Evolutionary conservation across 805 yeast species (phyloP), one percentile per base, ranked within the genome.

Genomic region (Kazachstania psychrophila): DNA sequence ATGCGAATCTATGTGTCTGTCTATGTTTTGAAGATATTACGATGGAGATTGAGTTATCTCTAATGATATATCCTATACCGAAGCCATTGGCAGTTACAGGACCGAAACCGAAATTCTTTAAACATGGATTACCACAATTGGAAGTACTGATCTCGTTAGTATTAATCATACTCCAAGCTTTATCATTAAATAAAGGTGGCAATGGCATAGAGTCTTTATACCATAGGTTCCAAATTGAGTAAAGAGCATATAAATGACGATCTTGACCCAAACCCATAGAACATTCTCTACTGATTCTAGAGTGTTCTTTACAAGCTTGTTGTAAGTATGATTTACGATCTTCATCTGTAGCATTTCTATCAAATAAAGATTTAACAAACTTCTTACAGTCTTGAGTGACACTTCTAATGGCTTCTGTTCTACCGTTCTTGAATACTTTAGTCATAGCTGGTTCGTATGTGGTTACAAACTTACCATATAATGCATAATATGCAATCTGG

Each of bases 381-480:
- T 72, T 67, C 52, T 82, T 82, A 1, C 92, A 79, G 54, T 85
- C 85, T 48, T 73, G 68, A 6, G 89, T 77, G 4, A 87, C 96
- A 0, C 94, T 73, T 51, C 96, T 69, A 38, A 87, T 77, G 3
- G 95, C 94, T 60, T 87, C 96, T 1, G 96, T 87, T 57, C 96
- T 72, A 9, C 96, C 96, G 54, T 87, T 95, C 44, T 79, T 70
- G 56, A 79, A 87, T 41, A 66, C 67, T 58, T 87, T 87, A 4
- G 96, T 88, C 96, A 87, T 87, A 7, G 95, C 95, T 2, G 96
- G 96, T 62, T 87, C 96, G 57, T 87, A 87, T 5, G 95, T 85
- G 45, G 94, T 83, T 59, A 86, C 96, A 27, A 86, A 89, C 54
- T 82, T 83, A 33, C 96, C 96, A 55, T 87, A 87, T 26, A 87